These are phyloP conservation scores for Capsella rubella DNA, from an alignment of 441 rosid species.

Conservation along the genomic window DNA sequence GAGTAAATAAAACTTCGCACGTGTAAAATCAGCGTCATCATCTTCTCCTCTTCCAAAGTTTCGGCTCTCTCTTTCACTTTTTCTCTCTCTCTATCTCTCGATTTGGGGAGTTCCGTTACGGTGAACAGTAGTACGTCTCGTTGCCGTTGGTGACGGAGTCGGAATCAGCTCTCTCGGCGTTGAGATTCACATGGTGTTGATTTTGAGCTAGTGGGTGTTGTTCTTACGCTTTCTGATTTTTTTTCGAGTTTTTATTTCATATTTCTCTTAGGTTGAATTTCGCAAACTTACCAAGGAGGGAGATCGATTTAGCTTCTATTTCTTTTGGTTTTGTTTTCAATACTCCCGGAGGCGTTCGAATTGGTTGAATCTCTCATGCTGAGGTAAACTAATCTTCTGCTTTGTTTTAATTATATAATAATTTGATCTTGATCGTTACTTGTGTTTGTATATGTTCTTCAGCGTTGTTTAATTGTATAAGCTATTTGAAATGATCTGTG, in stretches of 20 bases:
- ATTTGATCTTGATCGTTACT: constrained; percentile 12
- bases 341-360: constrained; percentile 1
- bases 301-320: constrained; percentile 25
- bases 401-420: neutral
- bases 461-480: neutral
- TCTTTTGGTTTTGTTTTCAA: neutral
- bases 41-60: constrained; percentile 46
- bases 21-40: constrained; percentile 43
- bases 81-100: constrained; percentile 29
- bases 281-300: neutral
- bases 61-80: constrained; percentile 11
- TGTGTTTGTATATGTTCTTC: constrained; percentile 2
- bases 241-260: neutral
- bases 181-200: constrained; percentile 17
- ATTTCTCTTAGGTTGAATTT: constrained; percentile 18
- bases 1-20: constrained; percentile 20
- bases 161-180: constrained; percentile 6
- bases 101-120: constrained; percentile 41
- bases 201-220: constrained; percentile 8
- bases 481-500: neutral
- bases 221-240: constrained; percentile 13
- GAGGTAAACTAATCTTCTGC: constrained; percentile 30
- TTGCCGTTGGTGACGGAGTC: constrained; percentile 20
- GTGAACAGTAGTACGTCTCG: constrained; percentile 22
- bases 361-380: constrained; percentile 37